Base-by-base conservation (phyloP, 2,329 filamentous ascomycete species). In the Hymenotorrendiella dingleyae region DNA sequence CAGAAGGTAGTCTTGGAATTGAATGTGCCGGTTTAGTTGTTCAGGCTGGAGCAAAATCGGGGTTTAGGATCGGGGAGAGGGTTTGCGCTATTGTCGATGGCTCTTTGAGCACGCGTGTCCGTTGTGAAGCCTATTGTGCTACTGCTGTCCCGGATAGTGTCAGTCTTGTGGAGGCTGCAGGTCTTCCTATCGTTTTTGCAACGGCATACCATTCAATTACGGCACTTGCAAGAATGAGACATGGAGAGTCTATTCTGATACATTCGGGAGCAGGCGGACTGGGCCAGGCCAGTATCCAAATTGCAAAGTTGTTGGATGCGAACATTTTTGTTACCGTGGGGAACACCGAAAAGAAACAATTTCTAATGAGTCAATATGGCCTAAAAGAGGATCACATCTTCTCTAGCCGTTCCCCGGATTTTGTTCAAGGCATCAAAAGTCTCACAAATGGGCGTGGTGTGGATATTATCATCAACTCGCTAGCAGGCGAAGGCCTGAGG, bases 331-430 rank as follows among this genome's bases (percentile, higher is more conserved):
- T 47, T 8, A 67, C 64, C 1, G 59, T 57, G 10, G 48, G 53
- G 10, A 55, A 50, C 1, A 33, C 47, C 6, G 45, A 49, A 19
- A 64, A 67, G 42, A 47, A 54, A 12, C 46, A 59, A 2, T 46
- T 61, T 6, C 38, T 67, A 14, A 49, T 49, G 10, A 35, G 46
- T 1, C 41, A 24, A 0, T 61, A 56, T 35, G 48, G 63, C 3
- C 59, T 77, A 6, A 55, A 64, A 0, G 36, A 57, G 0, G 45
- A 61, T 1, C 59, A 60, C 14, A 68, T 75, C 10, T 48, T 76
- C 3, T 53, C 55, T 35, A 59, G 62, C 20, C 55, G 60, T 4
- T 61, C 64, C 20, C 55, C 50, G 14, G 64, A 68, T 14, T 60
- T 64, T 8, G 49, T 54, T 0, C 39, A 50, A 3, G 48, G 72